Evolutionary conservation across 441 rosid genomes (phyloP), one percentile per base, ranked within the genome.

Genomic region (Pelargonium australe): DNA sequence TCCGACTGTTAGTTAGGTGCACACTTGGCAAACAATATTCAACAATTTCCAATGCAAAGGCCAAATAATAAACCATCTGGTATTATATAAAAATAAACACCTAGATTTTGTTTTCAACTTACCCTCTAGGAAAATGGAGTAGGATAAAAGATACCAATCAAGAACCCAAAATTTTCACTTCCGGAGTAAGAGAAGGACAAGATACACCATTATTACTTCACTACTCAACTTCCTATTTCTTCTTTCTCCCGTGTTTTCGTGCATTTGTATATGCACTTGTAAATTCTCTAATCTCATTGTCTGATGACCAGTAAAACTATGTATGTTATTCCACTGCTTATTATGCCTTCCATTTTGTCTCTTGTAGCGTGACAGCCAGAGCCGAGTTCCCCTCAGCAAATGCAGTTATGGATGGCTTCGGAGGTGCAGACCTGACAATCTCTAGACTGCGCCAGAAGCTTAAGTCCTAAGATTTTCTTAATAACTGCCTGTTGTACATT

Each of bases 361-460:
- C 7, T 45, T 67, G 55, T 37, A 93, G 98, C 75, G 85, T 80
- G 75, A 90, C 95, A 45, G 80, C 97, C 13, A 84, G 98, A 82
- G 94, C 91, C 0, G 90, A 93, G 79, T 90, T 93, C 75, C 95
- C 92, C 43, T 84, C 88, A 7, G 96, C 90, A 14, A 88, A 80
- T 63, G 97, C 95, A 6, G 71, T 85, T 63, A 65, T 89, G 97
- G 98, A 93, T 68, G 96, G 96, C 19, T 91, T 91, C 72, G 96
- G 97, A 79, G 96, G 91, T 65, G 86, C 95, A 19, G 96, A 90
- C 72, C 71, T 93, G 76, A 86, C 96, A 3, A 76, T 90, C 72
- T 63, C 87, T 43, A 89, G 77, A 72, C 81, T 90, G 49, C 78
- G 68, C 66, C 44, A 76, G 69, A 86, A 74, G 76, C 71, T 78